A percentile compares a stretch with the other conserved stretches of the same genome.
Conservation (phyloP, 2,329 filamentous ascomycete species). For the Juglanconis sp. region DNA sequence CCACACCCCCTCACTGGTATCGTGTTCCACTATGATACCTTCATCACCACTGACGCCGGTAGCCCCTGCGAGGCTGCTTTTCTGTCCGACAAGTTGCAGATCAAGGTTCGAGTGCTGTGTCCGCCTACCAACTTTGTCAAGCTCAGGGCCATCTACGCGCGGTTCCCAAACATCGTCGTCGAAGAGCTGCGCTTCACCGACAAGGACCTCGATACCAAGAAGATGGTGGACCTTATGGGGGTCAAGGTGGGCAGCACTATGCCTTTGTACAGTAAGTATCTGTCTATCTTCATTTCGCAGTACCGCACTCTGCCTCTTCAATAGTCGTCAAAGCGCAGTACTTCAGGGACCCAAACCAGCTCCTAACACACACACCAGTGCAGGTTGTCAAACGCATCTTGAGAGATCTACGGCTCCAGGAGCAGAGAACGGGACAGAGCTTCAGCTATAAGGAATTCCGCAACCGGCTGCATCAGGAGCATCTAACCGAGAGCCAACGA, state of each 20-base stretch:
- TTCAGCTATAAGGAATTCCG: slow-evolving; percentile 54
- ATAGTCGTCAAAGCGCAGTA: too few species aligned
- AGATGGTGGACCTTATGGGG: slow-evolving; percentile 60
- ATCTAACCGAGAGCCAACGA: slow-evolving; percentile 46
- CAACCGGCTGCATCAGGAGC: slow-evolving; percentile 28
- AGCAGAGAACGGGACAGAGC: slow-evolving; percentile 30
- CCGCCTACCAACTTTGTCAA: slow-evolving; percentile 48
- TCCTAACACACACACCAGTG: slow-evolving; percentile 24
- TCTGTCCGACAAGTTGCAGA: slow-evolving; percentile 39
- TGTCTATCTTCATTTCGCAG: neutral
- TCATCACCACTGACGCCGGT: slow-evolving; percentile 44
- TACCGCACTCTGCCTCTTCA: neutral
- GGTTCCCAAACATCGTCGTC: slow-evolving; percentile 35
- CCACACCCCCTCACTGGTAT: slow-evolving; percentile 54
- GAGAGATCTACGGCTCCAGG: slow-evolving; percentile 48
- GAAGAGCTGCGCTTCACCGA: neutral
- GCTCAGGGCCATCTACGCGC: slow-evolving; percentile 39
- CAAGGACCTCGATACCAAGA: slow-evolving; percentile 48
- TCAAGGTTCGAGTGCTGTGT: slow-evolving; percentile 53
- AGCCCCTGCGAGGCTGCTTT: slow-evolving; percentile 59
- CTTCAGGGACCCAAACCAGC: too few species aligned
- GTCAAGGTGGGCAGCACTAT: slow-evolving; percentile 36
- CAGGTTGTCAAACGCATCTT: slow-evolving; percentile 53
- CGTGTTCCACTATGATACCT: slow-evolving; percentile 64
- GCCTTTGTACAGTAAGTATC: slow-evolving; percentile 47